A percentile compares a stretch with the other conserved stretches of the same genome.
Conservation (phyloP, 2,329 filamentous ascomycete genomes). For the Fusarium napiforme region DNA sequence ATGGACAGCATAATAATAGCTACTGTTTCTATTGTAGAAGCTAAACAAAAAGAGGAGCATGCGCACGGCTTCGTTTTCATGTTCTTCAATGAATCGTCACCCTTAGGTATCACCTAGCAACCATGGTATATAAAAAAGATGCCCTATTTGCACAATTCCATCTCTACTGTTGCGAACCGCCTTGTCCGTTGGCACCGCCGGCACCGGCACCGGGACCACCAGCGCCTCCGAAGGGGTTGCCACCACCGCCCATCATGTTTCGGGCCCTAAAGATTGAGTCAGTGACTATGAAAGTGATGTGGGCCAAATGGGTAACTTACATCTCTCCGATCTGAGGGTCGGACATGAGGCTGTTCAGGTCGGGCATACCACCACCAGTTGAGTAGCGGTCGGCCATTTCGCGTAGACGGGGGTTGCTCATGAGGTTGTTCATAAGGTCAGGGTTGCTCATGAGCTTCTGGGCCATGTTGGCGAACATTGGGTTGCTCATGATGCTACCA, state of each 20-base stretch:
- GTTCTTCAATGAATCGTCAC: conserved; percentile 38
- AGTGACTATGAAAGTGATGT: neutral
- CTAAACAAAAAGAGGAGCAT: conserved; percentile 18
- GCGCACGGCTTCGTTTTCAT: conserved; percentile 26
- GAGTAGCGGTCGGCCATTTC: conserved; percentile 88
- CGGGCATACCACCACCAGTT: conserved; percentile 86
- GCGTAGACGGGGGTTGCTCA: conserved; percentile 90
- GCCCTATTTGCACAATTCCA: conserved; percentile 16
- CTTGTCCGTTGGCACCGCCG: conserved; percentile 21
- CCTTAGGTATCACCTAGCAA: conserved; percentile 15
- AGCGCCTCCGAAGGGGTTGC: conserved; percentile 44
- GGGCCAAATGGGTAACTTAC: conserved; percentile 65
- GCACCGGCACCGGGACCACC: conserved; percentile 25
- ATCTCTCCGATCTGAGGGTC: conserved; percentile 93
- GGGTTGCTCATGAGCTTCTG: conserved; percentile 98
- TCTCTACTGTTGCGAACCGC: conserved; percentile 43
- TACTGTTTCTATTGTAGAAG: conserved; percentile 37
- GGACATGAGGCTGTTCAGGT: conserved; percentile 86
- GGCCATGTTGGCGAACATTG: conserved; percentile 98
- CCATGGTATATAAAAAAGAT: conserved; percentile 41
- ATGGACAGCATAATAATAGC: conserved; percentile 13
- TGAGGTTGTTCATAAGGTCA: conserved; percentile 88
- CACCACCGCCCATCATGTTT: conserved; percentile 57
- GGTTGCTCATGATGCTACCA: conserved; percentile 90
- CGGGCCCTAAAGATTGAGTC: conserved; percentile 52